phyloP scores from a whole-genome alignment of 2,329 filamentous ascomycete species.

The Diaporthe humulicola region DNA sequence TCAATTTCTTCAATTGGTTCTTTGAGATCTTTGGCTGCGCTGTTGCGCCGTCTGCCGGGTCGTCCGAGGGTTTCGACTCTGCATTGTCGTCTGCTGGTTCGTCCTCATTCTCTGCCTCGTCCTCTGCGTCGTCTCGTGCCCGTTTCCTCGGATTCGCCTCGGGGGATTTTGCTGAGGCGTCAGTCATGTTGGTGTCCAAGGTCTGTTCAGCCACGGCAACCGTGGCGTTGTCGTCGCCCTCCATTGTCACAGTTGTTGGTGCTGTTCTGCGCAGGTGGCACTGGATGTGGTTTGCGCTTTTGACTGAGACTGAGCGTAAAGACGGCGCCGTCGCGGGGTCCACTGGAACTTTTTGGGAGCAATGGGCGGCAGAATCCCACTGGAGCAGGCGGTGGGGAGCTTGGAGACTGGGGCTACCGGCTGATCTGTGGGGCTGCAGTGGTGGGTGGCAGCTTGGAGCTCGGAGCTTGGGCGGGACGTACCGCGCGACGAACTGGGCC shows the following conservation, averaged over 20 bases:
- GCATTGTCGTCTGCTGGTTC: not conserved
- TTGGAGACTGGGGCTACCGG: not conserved
- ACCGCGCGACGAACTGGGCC: slow-evolving; percentile 2
- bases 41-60: not conserved
- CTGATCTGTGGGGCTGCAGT: not conserved
- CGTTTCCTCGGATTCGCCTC: slow-evolving; percentile 33
- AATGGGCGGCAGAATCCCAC: slow-evolving; percentile 7
- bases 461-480: not conserved
- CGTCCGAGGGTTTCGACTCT: not conserved
- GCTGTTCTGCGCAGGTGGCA: not conserved
- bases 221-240: not conserved
- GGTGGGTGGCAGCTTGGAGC: not conserved
- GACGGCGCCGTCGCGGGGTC: not conserved
- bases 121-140: slow-evolving; percentile 23
- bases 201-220: not conserved
- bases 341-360: slow-evolving; percentile 35
- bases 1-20: slow-evolving; percentile 85
- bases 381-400: slow-evolving; percentile 11
- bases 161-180: not conserved
- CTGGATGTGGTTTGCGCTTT: not conserved
- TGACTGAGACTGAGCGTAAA: not conserved
- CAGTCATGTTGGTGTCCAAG: not conserved
- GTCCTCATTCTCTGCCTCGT: slow-evolving; percentile 1
- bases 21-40: slow-evolving; percentile 73
- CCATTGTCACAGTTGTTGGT: slow-evolving; percentile 11